Base-by-base conservation (phyloP, 768 basidiomycete species). In the Peribolospora baueri region DNA sequence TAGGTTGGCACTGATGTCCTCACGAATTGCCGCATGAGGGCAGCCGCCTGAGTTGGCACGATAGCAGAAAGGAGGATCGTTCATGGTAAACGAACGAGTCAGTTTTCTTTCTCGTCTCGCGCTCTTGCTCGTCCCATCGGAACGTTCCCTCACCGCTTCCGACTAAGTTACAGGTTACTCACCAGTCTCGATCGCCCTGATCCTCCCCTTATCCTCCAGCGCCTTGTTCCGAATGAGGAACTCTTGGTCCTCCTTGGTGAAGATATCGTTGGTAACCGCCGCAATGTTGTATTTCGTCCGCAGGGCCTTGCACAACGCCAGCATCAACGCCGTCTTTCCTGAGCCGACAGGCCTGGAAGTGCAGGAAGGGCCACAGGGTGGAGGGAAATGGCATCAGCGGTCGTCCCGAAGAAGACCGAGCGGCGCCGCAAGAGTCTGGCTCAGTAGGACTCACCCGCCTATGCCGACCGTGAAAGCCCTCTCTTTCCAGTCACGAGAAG, bases 231-330 rank as follows among this genome's bases (percentile, higher is more conserved):
- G 80, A 64, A 98, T 91, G 43, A 98, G 71, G 68, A 98, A 98
- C 63, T 97, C 91, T 66, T 93, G 88, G 64, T 97, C 91, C 67
- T 97, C 91, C 25, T 60, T 53, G 42, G 91, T 98, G 69, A 98
- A 98, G 66, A 98, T 98, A 68, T 98, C 91, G 68, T 98, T 98
- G n/a, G 91, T 98, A 10, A 91, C 86, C 2, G 86, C 87, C 42
- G 85, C 91, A 50, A 98, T 85, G 66, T 98, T 98, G 66, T 83
- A 84, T 58, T 81, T 76, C 41, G 75, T 75, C 56, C 91, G 75
- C 50, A 97, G 70, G 48, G 72, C 74, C 65, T 79, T 75, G 70
- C 91, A 95, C 13, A 98, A 74, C 1, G 84, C 84, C 51, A 98
- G 77, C 3, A 87, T 84, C 60, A 95, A 69, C 0, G 91, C 91